Evolutionary conservation across 2,329 filamentous ascomycete genomes (phyloP), one percentile per base, ranked within the genome.

Genomic region (Pyricularia pennisetigena): DNA sequence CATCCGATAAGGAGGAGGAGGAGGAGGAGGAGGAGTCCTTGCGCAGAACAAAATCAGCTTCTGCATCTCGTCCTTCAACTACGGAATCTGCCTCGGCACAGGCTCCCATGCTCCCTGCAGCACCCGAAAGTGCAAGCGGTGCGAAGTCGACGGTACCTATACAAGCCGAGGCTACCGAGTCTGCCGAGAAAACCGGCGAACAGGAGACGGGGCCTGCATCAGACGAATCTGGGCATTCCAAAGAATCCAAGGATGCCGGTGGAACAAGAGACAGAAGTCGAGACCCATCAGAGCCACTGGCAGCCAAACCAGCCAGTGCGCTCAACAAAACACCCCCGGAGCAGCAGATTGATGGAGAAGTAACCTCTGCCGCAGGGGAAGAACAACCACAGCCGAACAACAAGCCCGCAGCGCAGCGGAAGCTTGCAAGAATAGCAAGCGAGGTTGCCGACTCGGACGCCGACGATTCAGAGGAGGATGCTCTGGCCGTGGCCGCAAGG

Each of bases 371-470:
- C 10, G 29, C 10, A 12, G 28, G 77, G 67, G 71, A 29, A 23
- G 49, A 29, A 54, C 65, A 67, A 32, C 49, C 67, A 66, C 72
- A 20, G 10, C 70, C 65, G 0, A 67, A 68, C n/a, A 68, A 67
- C 29, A 69, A 70, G 35, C 69, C 62, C n/a, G 24, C 63, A 2
- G 30, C 24, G 24, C 67, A 35, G 70, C 74, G 24, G 74, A 76
- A 59, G 0, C 68, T 80, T 0, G 73, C 73, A 64, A 74, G 79
- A 7, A 75, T 79, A 24, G 72, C 74, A 1, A 79, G 77, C 70
- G 79, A 81, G 68, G 73, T 82, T 14, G 78, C 77, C n/a, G 80
- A 80, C 71, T 84, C 82, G 2, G 80, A 82, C 65, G 78, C 76
- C 20, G 74, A 71, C 2, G 74, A 74, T 20, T 73, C 73, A 23